A percentile compares a stretch with the other conserved stretches of the same genome.
Evolutionary conservation across 2,329 filamentous ascomycete species (phyloP).

Genomic region (Diatrype stigma): DNA sequence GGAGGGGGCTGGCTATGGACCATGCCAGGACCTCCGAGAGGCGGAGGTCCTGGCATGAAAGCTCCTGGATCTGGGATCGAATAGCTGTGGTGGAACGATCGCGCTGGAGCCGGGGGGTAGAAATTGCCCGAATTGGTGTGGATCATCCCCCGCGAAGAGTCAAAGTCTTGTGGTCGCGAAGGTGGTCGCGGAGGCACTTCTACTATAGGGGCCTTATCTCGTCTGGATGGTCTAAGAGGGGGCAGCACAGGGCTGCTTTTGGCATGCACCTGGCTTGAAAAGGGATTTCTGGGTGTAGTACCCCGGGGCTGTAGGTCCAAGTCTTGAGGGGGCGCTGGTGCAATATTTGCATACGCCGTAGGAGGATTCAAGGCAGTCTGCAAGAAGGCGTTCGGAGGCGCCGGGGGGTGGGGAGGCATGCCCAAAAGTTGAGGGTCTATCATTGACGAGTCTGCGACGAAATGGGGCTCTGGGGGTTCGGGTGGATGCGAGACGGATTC

Average conservation of each 20-base stretch:
- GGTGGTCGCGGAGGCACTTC: conserved; percentile 9
- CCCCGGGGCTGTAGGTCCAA: conserved; percentile 14
- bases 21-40: conserved; percentile 12
- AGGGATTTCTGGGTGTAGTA: conserved; percentile 26
- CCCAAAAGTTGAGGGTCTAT: conserved; percentile 25
- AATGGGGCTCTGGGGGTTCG: conserved; percentile 7
- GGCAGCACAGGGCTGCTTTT: conserved; percentile 32
- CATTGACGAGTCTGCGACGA: conserved; percentile 17
- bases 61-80: conserved; percentile 26
- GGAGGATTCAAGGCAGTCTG: conserved; percentile 34
- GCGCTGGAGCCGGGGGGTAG: conserved; percentile 30
- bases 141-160: conserved; percentile 22
- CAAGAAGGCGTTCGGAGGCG: conserved; percentile 28
- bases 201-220: conserved; percentile 20
- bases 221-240: conserved; percentile 28
- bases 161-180: conserved; percentile 23
- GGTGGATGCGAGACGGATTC: conserved; percentile 14
- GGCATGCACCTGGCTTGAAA: conserved; percentile 23
- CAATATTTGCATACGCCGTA: conserved; percentile 23
- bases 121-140: conserved; percentile 31
- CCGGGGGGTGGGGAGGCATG: conserved; percentile 12
- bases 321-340: conserved; percentile 21
- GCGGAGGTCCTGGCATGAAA: conserved; percentile 18
- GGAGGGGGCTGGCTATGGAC: conserved; percentile 17
- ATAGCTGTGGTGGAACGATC: conserved; percentile 33